Base-by-base conservation (phyloP, 768 basidiomycete species). In the Serendipita sp. region DNA sequence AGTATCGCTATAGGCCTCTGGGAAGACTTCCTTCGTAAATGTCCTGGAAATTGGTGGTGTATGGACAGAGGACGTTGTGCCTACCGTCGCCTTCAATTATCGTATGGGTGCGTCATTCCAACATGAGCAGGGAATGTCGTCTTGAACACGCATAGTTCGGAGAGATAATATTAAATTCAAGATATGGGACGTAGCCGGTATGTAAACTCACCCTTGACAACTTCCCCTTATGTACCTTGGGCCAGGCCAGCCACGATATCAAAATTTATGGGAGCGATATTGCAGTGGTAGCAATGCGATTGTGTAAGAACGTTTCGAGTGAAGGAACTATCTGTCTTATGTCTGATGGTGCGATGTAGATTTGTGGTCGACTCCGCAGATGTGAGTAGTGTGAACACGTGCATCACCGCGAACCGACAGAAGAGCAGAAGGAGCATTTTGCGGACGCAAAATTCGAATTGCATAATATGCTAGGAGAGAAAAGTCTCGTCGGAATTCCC, bases 41-140 rank as follows among this genome's bases (percentile, higher is more conserved):
- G 88, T 94, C 10, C 83, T 96, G 24, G 87, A 87, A n/a, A n/a
- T 47, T 66, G 16, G 18, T 35, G 73, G 70, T 44, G 74, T 94
- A 84, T 96, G 91, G 88, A 91, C 88, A 66, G 91, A 94, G 77
- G 93, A 95, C 64, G 91, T 93, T n/a, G 92, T 92, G 0, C 93
- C 93, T 0, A 96, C 93, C 1, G 88, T 96, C 24, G 91, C 92
- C 4, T 96, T 92, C 78, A n/a, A 63, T n/a, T 44, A 66, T 38
- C 51, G 65, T 3, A 64, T 64, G 62, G 45, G 45, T 35, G 63
- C 32, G 18, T 35, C 45, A 28, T 64, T 34, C 13, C 28, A 18
- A 32, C 18, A 60, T 32, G 35, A 28, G 28, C 16, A 32, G 35
- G 18, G 37, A n/a, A 11, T 34, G 13, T n/a, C 56, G n/a, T 65